Base-by-base conservation (phyloP, 192 early-diverging fungal genomes). In the Piromyces finnis region DNA sequence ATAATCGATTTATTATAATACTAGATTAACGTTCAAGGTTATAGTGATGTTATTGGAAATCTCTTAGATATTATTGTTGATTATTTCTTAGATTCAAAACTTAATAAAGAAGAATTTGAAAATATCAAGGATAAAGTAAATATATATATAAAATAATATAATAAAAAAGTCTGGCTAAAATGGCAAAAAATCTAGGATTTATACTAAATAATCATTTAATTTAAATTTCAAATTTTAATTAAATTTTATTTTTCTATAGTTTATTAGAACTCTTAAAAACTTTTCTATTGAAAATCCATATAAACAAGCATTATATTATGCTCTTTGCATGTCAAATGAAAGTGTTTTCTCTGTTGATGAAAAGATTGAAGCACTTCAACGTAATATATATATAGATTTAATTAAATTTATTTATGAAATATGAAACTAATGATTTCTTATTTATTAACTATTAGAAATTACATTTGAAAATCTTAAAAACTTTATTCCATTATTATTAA, bases 321-420 rank as follows among this genome's bases (percentile, higher is more conserved):
- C 92, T 28, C 88, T 88, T 0, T 92, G 91, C 78, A 78, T 97
- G 27, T 94, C 91, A 39, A 93, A 95, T 83, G 90, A 93, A 77
- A 87, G 86, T 29, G 87, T 95, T 80, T 97, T 92, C 92, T 92
- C 92, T 11, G 87, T 89, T 79, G 86, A 91, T 26, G 94, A 96
- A 80, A 94, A 94, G 85, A 85, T 94, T 18, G 87, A 83, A 0
- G 94, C 89, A 77, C 82, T 97, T 30, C 87, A 92, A 5, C 82
- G 35, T 82, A 29, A 11, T 82, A 18, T 13, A 13, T 39, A 27
- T n/a, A n/a, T n/a, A n/a, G n/a, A n/a, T n/a, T n/a, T n/a, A n/a
- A n/a, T n/a, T n/a, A n/a, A n/a, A n/a, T n/a, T n/a, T n/a, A n/a
- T n/a, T n/a, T n/a, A n/a, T n/a, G n/a, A n/a, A n/a, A n/a, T n/a